phyloP scores from a whole-genome alignment of 148 eudicot species.

The Talinum fruticosum region DNA sequence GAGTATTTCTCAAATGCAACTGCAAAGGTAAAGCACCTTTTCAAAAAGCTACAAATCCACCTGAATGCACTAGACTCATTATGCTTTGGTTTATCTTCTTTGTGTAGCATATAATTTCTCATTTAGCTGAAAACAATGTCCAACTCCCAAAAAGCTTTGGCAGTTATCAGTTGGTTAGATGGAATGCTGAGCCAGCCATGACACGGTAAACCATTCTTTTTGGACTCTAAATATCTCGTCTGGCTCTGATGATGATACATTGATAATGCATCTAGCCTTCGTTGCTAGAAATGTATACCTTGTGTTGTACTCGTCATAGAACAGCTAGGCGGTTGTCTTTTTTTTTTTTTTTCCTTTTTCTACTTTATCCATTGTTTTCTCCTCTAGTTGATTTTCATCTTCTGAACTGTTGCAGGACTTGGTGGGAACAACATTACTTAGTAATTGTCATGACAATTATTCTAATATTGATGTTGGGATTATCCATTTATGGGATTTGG shows the following conservation, averaged over 20 bases:
- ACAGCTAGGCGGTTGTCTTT: too few relatives aligned
- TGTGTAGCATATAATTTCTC: constrained; percentile 65
- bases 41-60: background rate
- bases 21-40: constrained; percentile 49
- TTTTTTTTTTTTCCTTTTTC: background rate
- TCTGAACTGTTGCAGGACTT: constrained; percentile 47
- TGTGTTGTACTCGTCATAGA: too few relatives aligned
- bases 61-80: constrained; percentile 16
- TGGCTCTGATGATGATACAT: background rate
- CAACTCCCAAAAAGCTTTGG: constrained; percentile 76
- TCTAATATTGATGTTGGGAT: constrained; percentile 41
- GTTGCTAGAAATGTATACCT: background rate
- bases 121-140: constrained; percentile 51
- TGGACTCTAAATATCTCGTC: background rate
- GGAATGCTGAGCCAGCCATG: constrained; percentile 57
- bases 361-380: background rate
- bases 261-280: background rate
- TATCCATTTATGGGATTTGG: constrained; percentile 54
- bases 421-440: constrained; percentile 66
- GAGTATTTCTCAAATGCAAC: constrained; percentile 55
- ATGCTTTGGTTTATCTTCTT: constrained; percentile 12
- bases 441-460: constrained; percentile 41
- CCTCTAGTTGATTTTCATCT: background rate
- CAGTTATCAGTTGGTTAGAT: constrained; percentile 51
- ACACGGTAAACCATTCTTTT: constrained; percentile 38